Conservation (phyloP, 208 protist species). For the Leptomonas seymouri region DNA sequence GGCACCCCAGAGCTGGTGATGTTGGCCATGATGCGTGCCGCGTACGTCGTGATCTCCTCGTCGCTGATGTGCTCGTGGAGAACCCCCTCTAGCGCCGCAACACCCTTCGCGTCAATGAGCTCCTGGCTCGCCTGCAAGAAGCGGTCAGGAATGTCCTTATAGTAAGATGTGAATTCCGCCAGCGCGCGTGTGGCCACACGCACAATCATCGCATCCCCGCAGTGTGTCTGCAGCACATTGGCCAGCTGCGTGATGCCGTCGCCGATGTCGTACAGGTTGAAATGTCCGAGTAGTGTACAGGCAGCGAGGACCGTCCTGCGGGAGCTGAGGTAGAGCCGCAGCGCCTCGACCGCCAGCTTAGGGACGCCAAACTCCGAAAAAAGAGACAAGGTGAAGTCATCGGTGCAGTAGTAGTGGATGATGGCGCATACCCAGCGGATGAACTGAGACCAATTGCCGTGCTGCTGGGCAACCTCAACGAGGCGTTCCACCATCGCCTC, state of each 20-base stretch:
- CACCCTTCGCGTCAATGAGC: conserved; percentile 77
- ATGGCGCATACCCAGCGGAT: conserved; percentile 82
- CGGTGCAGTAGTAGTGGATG: conserved; percentile 91
- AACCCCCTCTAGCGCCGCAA: conserved; percentile 64
- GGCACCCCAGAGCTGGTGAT: conserved; percentile 68
- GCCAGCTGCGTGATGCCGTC: conserved; percentile 85
- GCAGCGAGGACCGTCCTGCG: conserved; percentile 57
- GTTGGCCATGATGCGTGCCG: conserved; percentile 75
- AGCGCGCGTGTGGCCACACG: conserved; percentile 60
- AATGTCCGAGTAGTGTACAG: conserved; percentile 77
- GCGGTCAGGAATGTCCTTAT: conserved; percentile 72
- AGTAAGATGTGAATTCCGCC: conserved; percentile 90
- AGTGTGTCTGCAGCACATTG: conserved; percentile 57
- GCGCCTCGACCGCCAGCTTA: conserved; percentile 63
- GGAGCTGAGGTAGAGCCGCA: conserved; percentile 62
- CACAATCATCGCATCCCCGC: conserved; percentile 50
- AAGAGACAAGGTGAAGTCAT: conserved; percentile 85
- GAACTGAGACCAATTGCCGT: conserved; percentile 76
- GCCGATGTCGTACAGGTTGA: conserved; percentile 85
- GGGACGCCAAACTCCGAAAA: conserved; percentile 87
- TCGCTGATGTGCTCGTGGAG: conserved; percentile 69
- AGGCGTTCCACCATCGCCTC: conserved; percentile 82
- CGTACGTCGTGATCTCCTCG: conserved; percentile 76
- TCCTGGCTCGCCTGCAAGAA: conserved; percentile 64
- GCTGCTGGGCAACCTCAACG: conserved; percentile 50